These are phyloP conservation scores for Colletotrichum noveboracense DNA, from an alignment of 2,329 filamentous ascomycete genomes.

Conservation along the genomic window DNA sequence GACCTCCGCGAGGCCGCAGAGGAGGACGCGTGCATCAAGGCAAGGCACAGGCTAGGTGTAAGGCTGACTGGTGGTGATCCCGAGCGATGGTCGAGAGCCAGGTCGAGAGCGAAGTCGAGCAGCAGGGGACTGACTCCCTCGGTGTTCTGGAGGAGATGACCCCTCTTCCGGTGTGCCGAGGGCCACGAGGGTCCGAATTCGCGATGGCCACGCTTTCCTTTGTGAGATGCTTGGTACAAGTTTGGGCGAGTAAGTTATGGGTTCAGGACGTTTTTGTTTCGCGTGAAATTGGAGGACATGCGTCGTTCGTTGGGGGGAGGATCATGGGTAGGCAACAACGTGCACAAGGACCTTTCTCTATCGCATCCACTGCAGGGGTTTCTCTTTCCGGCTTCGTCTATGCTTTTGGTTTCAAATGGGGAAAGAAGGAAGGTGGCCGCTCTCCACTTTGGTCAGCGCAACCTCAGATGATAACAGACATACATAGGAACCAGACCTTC, in stretches of 20 bases:
- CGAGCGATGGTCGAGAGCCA: neutral
- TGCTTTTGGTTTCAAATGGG: neutral
- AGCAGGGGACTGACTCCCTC: neutral
- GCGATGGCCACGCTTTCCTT: neutral
- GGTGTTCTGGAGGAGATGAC: neutral
- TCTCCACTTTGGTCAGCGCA: constrained; percentile 4
- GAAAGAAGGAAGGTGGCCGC: neutral
- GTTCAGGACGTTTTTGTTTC: neutral
- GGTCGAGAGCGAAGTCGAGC: neutral
- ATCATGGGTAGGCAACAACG: neutral
- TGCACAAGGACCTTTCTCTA: neutral
- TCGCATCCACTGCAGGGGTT: neutral
- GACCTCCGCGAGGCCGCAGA: neutral
- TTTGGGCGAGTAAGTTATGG: neutral
- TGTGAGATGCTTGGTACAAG: neutral
- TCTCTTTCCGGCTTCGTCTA: neutral
- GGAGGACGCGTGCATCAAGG: neutral
- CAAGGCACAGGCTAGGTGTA: neutral
- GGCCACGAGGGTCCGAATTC: neutral
- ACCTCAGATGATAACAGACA: neutral
- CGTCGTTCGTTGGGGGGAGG: neutral
- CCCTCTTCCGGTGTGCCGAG: neutral
- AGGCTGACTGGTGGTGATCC: neutral
- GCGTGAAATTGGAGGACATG: neutral
- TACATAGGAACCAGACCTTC: neutral